Evolutionary conservation across 1,284 basidiomycete genomes (phyloP).

Genomic region (Anthracocystis walkeri): DNA sequence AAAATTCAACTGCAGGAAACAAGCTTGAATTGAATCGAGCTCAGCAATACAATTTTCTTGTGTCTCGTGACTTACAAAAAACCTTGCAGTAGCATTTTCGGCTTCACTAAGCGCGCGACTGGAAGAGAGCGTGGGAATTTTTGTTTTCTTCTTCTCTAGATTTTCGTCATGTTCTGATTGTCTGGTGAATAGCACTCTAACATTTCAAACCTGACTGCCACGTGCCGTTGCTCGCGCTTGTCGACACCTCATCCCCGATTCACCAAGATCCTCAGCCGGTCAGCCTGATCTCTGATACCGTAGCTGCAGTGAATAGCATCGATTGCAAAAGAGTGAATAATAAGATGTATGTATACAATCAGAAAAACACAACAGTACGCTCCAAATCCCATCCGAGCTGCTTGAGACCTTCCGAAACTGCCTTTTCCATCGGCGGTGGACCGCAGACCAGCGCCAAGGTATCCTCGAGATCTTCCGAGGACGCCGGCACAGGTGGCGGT

Average conservation of each 20-base stretch:
- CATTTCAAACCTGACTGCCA: neutral
- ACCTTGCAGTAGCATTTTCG: neutral
- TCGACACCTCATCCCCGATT: neutral
- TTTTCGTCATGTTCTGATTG: neutral
- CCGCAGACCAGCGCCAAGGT: slow-evolving; percentile 74
- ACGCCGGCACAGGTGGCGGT: slow-evolving; percentile 31
- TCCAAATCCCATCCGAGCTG: slow-evolving; percentile 62
- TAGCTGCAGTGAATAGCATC: neutral
- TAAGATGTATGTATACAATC: slow-evolving; percentile 1
- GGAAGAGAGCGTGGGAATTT: slow-evolving; percentile 34
- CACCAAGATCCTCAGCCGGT: neutral
- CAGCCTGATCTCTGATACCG: neutral
- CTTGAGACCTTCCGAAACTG: slow-evolving; percentile 46
- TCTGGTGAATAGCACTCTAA: neutral
- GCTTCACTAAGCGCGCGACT: neutral
- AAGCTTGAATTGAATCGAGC: neutral
- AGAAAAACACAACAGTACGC: slow-evolving; percentile 63
- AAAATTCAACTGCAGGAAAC: neutral
- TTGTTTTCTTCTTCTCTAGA: neutral
- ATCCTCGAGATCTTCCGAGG: slow-evolving; percentile 49
- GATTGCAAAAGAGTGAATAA: neutral
- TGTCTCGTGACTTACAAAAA: slow-evolving; percentile 13
- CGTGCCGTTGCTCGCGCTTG: neutral
- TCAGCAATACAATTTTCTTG: neutral
- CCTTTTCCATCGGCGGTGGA: slow-evolving; percentile 72